Conservation (phyloP, 2,329 filamentous ascomycete genomes). For the Aspergillus vadensis region DNA sequence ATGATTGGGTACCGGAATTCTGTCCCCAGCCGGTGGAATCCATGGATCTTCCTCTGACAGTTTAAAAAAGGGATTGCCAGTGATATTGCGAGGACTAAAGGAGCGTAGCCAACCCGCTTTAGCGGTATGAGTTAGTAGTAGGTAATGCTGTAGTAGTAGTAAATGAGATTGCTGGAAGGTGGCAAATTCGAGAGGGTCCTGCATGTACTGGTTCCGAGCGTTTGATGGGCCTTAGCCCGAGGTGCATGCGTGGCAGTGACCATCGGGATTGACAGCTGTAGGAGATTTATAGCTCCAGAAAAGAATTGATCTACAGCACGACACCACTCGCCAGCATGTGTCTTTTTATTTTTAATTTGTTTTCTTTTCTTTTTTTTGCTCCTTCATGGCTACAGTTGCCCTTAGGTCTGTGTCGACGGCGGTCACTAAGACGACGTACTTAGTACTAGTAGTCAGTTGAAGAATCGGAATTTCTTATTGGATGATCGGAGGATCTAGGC, state of each 20-base stretch:
- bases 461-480: neutral
- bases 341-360: too few species aligned
- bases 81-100: neutral
- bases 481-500: neutral
- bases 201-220: constrained; percentile 2
- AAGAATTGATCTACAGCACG: constrained; percentile 1
- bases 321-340: neutral
- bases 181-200: constrained; percentile 4
- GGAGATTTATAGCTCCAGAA: neutral
- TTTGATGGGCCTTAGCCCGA: constrained; percentile 5
- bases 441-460: neutral
- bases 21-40: constrained; percentile 8
- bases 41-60: constrained; percentile 7
- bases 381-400: neutral
- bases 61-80: neutral
- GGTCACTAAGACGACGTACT: neutral
- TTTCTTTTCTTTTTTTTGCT: neutral
- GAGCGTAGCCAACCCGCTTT: neutral
- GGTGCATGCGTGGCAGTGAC: constrained; percentile 8
- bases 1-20: constrained; percentile 12
- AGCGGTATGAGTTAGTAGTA: neutral
- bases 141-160: neutral
- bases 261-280: constrained; percentile 8
- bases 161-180: neutral
- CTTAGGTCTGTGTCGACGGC: neutral